These are phyloP conservation scores for Fusarium sp. DNA, from an alignment of 2,329 filamentous ascomycete genomes.

Conservation along the genomic window DNA sequence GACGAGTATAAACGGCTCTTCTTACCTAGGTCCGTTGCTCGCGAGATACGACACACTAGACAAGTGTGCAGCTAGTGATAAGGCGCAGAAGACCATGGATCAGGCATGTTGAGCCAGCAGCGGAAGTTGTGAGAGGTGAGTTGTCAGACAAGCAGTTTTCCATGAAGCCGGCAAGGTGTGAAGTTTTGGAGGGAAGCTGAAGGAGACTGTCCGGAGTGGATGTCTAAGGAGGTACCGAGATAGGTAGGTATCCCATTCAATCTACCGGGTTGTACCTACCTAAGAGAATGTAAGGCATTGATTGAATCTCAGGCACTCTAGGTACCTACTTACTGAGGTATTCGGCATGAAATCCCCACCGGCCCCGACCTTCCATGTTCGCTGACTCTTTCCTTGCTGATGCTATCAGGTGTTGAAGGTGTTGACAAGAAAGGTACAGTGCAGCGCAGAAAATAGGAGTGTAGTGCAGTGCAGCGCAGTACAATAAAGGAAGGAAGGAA, in stretches of 20 bases:
- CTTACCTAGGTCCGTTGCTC: not conserved
- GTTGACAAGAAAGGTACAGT: constrained; percentile 13
- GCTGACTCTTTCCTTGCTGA: constrained; percentile 9
- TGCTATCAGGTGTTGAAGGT: constrained; percentile 9
- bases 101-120: not conserved
- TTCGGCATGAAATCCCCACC: constrained; percentile 15
- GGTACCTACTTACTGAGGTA: not conserved
- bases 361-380: not conserved
- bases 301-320: not conserved
- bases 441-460: not conserved
- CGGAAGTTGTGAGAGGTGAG: constrained; percentile 5
- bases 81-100: not conserved
- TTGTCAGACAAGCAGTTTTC: constrained; percentile 7
- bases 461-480: not conserved
- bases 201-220: not conserved
- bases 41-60: not conserved
- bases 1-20: not conserved
- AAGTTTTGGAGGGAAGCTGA: constrained; percentile 2
- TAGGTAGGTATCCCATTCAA: not conserved
- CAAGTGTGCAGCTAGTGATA: not conserved
- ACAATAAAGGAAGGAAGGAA: not conserved
- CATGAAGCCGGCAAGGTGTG: constrained; percentile 4
- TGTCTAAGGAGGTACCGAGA: not conserved
- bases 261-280: not conserved
- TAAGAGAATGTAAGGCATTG: not conserved